phyloP scores from a whole-genome alignment of 805 yeast genomes.

The Schwanniomyces vanrijiae region DNA sequence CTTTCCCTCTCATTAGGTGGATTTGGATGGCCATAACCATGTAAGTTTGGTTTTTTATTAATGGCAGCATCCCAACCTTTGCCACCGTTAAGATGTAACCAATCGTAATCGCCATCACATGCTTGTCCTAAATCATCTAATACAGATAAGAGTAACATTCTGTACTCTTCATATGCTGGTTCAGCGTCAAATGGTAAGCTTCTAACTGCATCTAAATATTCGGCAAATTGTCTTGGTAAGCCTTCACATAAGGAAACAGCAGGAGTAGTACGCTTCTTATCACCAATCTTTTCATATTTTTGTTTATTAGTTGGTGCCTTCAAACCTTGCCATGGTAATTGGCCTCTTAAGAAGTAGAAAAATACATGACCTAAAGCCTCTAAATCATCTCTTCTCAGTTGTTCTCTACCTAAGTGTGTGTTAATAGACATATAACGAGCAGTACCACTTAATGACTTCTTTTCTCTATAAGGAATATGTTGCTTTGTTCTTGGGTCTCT shows the following conservation, averaged over 20 bases:
- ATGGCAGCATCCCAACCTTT: slow-evolving; percentile 78
- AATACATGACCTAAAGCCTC: slow-evolving; percentile 83
- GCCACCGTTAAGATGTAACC: slow-evolving; percentile 80
- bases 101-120: slow-evolving; percentile 72
- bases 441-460: slow-evolving; percentile 79
- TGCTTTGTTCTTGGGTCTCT: slow-evolving; percentile 77
- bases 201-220: slow-evolving; percentile 69
- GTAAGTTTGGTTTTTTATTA: slow-evolving; percentile 76
- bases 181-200: slow-evolving; percentile 73
- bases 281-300: slow-evolving; percentile 82
- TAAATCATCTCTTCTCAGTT: slow-evolving; percentile 78
- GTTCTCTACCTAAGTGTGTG: slow-evolving; percentile 85
- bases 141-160: slow-evolving; percentile 59
- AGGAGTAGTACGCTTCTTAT: slow-evolving; percentile 70
- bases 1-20: slow-evolving; percentile 51
- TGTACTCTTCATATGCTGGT: slow-evolving; percentile 71
- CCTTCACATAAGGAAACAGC: slow-evolving; percentile 61
- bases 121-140: slow-evolving; percentile 56
- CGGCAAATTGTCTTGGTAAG: slow-evolving; percentile 72
- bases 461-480: slow-evolving; percentile 80
- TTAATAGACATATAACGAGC: slow-evolving; percentile 87
- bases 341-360: slow-evolving; percentile 74
- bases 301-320: slow-evolving; percentile 84
- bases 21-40: slow-evolving; percentile 77
- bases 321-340: slow-evolving; percentile 87